Evolutionary conservation across 768 basidiomycete genomes (phyloP), one percentile per base, ranked within the genome.

Genomic region (Lactarius hatsudake): DNA sequence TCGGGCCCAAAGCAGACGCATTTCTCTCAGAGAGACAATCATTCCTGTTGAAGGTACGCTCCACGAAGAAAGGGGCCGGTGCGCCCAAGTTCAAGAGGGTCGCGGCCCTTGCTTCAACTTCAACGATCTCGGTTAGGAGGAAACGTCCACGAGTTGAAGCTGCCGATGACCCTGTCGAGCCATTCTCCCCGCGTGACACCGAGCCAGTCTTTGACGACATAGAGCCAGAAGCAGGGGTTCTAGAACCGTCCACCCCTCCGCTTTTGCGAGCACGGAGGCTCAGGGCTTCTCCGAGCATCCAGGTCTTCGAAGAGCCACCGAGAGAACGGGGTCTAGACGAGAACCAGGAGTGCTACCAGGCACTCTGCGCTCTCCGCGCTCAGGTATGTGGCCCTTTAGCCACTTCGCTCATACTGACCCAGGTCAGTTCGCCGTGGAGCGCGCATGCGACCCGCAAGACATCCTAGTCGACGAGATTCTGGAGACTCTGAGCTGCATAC

Each of bases 401-500:
- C 9, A 3, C 38, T 38, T 30, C 15, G 1, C 28, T 62, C 59
- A 53, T 10, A 55, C 40, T 34, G 43, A 43, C 2, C 15, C 12
- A 66, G 42, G 48, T 59, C 45, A 68, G 67, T 23, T 60, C 20
- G 32, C 62, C 5, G 8, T 0, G 26, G 55, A 65, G 17, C 54
- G 20, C 13, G 20, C 9, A 2, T 59, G 68, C 61, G 57, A 79
- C 74, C 67, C 62, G 53, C 71, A 77, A 32, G 77, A 62, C 80
- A 38, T 74, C 81, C 28, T 75, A 17, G 5, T 75, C 10, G 78
- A 81, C 65, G 75, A 74, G 38, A 74, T 73, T 15, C 63, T 84
- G 48, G 72, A 79, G 69, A 71, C 71, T 28, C 65, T 84, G 8
- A 81, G 81, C 64, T 68, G 72, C 6, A 76, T 74, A 13, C 76